Percentiles rank a stretch among this genome's conserved stretches.
Conservation (phyloP, 1,284 basidiomycete species). For the Marasmius sp. region DNA sequence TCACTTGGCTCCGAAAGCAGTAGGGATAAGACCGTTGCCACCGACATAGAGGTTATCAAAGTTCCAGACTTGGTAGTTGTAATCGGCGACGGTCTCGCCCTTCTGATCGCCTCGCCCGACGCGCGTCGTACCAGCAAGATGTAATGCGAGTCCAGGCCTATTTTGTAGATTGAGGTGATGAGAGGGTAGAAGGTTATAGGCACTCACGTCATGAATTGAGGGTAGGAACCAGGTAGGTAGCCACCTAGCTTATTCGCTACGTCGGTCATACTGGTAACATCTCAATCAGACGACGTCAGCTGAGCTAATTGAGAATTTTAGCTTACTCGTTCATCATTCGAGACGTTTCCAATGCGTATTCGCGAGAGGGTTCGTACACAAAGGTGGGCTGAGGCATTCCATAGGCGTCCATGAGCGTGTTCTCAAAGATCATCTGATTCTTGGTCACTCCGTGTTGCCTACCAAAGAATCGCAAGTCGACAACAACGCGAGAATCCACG, state of each 20-base stretch:
- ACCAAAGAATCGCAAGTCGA: conserved; percentile 23
- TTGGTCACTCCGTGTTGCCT: background rate
- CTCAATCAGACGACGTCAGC: background rate
- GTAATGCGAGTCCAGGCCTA: background rate
- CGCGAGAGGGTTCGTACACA: background rate
- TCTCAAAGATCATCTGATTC: background rate
- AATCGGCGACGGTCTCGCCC: conserved; percentile 12
- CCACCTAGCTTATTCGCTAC: background rate
- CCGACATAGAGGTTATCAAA: conserved; percentile 27
- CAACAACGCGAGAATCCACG: conserved; percentile 22
- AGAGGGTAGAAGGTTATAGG: background rate
- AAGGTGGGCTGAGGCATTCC: background rate
- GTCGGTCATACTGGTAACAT: background rate
- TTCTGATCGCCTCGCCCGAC: background rate
- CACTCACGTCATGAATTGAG: background rate
- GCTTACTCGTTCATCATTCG: background rate
- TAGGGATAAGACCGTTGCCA: conserved; percentile 19
- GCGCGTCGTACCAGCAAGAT: too few species aligned
- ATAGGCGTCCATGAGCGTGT: background rate
- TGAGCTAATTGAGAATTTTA: background rate
- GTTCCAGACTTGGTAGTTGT: conserved; percentile 21
- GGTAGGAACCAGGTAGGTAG: background rate
- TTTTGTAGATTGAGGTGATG: background rate
- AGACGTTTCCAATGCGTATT: too few species aligned
- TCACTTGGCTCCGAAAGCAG: conserved; percentile 18